Conservation (phyloP, 805 yeast species). For the Metschnikowia chrysomelidarum region DNA sequence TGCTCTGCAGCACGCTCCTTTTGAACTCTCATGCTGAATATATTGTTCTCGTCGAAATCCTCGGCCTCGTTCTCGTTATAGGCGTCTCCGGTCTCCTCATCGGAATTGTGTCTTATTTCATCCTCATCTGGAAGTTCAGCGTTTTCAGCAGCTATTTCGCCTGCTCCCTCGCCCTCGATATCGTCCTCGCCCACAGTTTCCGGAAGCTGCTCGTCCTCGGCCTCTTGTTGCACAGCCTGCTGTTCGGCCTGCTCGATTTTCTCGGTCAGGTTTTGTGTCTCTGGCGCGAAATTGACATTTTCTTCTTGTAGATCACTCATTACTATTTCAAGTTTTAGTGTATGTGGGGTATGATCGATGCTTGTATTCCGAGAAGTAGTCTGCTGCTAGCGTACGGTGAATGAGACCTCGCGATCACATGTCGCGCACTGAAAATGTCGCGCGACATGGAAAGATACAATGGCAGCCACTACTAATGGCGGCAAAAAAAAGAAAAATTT, state of each 20-base stretch:
- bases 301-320: no score
- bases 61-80: constrained; percentile 1
- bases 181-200: constrained; percentile 13
- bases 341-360: no score
- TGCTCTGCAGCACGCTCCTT: constrained; percentile 15
- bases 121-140: constrained; percentile 8
- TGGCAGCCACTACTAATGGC: no score
- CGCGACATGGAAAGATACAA: no score
- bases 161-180: constrained; percentile 16
- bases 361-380: no score
- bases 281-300: no score
- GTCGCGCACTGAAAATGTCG: no score
- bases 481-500: no score
- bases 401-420: no score
- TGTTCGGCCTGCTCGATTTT: constrained; percentile 12
- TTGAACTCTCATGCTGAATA: constrained; percentile 18
- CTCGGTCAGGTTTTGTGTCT: no score
- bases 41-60: constrained; percentile 15
- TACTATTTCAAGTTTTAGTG: no score
- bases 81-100: constrained; percentile 1
- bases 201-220: constrained; percentile 18
- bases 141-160: constrained; percentile 11
- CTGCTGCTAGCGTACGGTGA: no score
- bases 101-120: constrained; percentile 3
- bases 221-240: constrained; percentile 13